Evolutionary conservation across 805 yeast genomes (phyloP).

Genomic region (Groenewaldozyma tartarivorans): DNA sequence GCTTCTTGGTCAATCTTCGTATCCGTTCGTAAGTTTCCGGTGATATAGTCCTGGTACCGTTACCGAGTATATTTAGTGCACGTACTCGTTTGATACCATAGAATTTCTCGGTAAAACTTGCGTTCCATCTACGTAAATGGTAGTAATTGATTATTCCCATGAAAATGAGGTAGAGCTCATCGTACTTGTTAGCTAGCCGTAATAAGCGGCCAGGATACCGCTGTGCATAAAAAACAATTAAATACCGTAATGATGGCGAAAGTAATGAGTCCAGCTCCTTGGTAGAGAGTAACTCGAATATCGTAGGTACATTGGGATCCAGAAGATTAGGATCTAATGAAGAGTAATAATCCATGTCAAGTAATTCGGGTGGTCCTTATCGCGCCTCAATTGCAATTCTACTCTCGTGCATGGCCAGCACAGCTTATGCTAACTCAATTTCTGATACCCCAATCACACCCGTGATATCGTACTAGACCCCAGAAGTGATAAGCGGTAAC

Average conservation of each 20-base stretch:
- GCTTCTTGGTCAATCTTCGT: slow-evolving; percentile 43
- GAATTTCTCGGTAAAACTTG: slow-evolving; percentile 84
- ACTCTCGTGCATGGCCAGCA: no score
- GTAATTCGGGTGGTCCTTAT: no score
- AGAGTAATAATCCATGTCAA: slow-evolving; percentile 65
- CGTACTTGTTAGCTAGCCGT: slow-evolving; percentile 55
- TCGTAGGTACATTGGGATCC: slow-evolving; percentile 70
- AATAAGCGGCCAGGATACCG: slow-evolving; percentile 64
- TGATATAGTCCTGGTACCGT: slow-evolving; percentile 21
- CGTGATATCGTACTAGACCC: no score
- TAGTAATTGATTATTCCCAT: slow-evolving; percentile 62
- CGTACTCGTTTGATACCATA: slow-evolving; percentile 71
- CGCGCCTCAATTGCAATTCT: no score
- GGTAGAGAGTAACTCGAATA: slow-evolving; percentile 80
- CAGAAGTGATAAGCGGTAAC: no score
- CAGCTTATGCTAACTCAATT: no score
- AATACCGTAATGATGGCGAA: slow-evolving; percentile 73
- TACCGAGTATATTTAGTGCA: slow-evolving; percentile 21
- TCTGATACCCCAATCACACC: no score
- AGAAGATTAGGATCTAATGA: slow-evolving; percentile 68
- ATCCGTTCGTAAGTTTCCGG: slow-evolving; percentile 38
- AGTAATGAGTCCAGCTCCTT: slow-evolving; percentile 66
- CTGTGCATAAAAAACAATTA: slow-evolving; percentile 72
- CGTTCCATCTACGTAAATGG: slow-evolving; percentile 64
- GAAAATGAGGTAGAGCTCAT: slow-evolving; percentile 57